These are phyloP conservation scores for Coemansia sp. DNA, from an alignment of 192 early-diverging fungal genomes.

Conservation along the genomic window DNA sequence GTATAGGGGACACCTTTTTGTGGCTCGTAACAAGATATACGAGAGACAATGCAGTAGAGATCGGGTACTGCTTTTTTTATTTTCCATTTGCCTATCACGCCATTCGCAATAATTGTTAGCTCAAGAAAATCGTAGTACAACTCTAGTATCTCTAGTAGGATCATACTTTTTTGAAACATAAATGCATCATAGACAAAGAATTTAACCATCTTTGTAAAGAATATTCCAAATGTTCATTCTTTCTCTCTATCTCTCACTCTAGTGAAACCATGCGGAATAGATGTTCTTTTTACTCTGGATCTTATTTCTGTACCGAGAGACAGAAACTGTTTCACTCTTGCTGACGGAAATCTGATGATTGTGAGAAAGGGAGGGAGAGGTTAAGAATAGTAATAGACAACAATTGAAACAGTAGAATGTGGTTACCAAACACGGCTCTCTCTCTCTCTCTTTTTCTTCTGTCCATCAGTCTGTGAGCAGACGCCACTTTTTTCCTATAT, in stretches of 20 bases:
- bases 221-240: background rate
- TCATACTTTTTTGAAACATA: too few relatives aligned
- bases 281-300: background rate
- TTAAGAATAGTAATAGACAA: slow-evolving; percentile 6
- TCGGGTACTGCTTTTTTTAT: background rate
- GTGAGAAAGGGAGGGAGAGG: background rate
- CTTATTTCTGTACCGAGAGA: background rate
- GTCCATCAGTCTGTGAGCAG: background rate
- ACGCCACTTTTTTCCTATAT: background rate
- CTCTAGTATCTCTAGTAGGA: too few relatives aligned
- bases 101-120: background rate
- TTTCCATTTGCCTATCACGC: background rate
- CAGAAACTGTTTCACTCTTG: background rate
- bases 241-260: too few relatives aligned
- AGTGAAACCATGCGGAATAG: too few relatives aligned
- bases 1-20: slow-evolving; percentile 3
- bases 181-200: too few relatives aligned
- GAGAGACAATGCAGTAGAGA: slow-evolving; percentile 1
- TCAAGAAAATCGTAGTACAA: background rate
- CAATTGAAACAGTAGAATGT: slow-evolving; percentile 11
- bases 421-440: slow-evolving; percentile 5
- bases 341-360: background rate
- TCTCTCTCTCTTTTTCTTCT: background rate
- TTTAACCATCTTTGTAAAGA: too few relatives aligned
- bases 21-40: background rate